Evolutionary conservation across 768 basidiomycete genomes (phyloP).

Genomic region (Calocybe indica): DNA sequence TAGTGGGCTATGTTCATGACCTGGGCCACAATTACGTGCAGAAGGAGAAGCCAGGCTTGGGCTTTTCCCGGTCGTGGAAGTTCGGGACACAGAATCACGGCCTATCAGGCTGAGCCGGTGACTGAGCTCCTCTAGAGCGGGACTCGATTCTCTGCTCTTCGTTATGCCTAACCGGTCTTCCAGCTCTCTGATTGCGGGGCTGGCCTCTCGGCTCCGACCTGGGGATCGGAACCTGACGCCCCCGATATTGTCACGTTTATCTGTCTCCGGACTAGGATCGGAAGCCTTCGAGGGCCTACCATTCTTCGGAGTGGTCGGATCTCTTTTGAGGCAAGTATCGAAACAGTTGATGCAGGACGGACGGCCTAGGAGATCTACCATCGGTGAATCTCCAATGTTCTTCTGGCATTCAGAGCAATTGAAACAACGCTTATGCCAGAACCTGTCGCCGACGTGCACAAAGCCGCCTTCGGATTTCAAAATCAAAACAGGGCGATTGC

Average conservation of each 20-base stretch:
- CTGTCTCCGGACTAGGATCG: conserved; percentile 22
- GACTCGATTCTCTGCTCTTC: conserved; percentile 49
- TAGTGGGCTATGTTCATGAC: conserved; percentile 22
- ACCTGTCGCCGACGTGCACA: conserved; percentile 59
- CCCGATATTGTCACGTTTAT: conserved; percentile 34
- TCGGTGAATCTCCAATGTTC: conserved; percentile 66
- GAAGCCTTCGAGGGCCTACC: conserved; percentile 15
- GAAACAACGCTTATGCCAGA: conserved; percentile 85
- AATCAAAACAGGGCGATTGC: conserved; percentile 65
- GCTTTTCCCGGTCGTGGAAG: conserved; percentile 12
- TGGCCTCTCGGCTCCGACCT: conserved; percentile 41
- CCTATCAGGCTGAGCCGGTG: conserved; percentile 36
- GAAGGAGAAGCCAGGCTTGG: conserved; percentile 11
- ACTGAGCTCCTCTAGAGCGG: conserved; percentile 44
- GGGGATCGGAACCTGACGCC: conserved; percentile 33
- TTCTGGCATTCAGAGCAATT: conserved; percentile 67
- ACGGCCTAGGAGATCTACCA: conserved; percentile 78
- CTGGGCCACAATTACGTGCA: conserved; percentile 14
- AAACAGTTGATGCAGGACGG: conserved; percentile 82
- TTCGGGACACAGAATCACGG: conserved; percentile 20
- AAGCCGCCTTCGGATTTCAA: conserved; percentile 76
- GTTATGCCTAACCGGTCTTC: conserved; percentile 55
- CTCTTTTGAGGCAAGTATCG: conserved; percentile 63
- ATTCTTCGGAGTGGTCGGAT: conserved; percentile 40
- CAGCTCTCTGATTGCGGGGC: conserved; percentile 59